Conservation (phyloP, 1,284 basidiomycete species). For the Pulveroboletus sp. region DNA sequence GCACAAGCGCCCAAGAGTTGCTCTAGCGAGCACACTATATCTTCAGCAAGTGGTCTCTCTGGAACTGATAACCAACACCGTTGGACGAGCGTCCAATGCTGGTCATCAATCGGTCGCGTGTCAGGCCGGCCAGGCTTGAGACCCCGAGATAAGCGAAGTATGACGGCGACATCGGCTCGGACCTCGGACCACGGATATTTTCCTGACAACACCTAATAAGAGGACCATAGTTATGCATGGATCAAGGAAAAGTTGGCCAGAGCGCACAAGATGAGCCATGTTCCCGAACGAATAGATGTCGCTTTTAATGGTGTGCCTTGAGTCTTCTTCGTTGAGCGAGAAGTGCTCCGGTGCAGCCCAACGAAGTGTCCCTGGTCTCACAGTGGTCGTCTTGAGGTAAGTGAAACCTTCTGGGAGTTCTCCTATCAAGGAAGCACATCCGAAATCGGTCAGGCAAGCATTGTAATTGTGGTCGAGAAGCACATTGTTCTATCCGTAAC, state of each 20-base stretch:
- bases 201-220: conserved; percentile 7
- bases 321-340: neutral
- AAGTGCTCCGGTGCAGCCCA: conserved; percentile 19
- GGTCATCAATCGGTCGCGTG: conserved; percentile 5
- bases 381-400: conserved; percentile 7
- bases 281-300: conserved; percentile 21
- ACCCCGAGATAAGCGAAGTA: conserved; percentile 5
- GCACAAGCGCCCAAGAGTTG: neutral
- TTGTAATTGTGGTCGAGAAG: conserved; percentile 10
- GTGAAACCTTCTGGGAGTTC: conserved; percentile 8
- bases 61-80: conserved; percentile 9
- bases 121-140: conserved; percentile 8
- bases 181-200: conserved; percentile 16
- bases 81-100: conserved; percentile 15
- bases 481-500: conserved; percentile 13
- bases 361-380: conserved; percentile 11
- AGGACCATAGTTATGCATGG: neutral
- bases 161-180: conserved; percentile 5
- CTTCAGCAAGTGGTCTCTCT: conserved; percentile 4
- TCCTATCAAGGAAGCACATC: conserved; percentile 14
- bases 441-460: conserved; percentile 19
- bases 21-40: neutral
- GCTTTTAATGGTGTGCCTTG: conserved; percentile 5
- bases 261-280: conserved; percentile 5
- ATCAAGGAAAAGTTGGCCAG: too few relatives aligned